Percentiles rank a stretch among this genome's conserved stretches.
phyloP scores from a whole-genome alignment of 306 rosid genomes.

The Trichosanthes cucumerina region DNA sequence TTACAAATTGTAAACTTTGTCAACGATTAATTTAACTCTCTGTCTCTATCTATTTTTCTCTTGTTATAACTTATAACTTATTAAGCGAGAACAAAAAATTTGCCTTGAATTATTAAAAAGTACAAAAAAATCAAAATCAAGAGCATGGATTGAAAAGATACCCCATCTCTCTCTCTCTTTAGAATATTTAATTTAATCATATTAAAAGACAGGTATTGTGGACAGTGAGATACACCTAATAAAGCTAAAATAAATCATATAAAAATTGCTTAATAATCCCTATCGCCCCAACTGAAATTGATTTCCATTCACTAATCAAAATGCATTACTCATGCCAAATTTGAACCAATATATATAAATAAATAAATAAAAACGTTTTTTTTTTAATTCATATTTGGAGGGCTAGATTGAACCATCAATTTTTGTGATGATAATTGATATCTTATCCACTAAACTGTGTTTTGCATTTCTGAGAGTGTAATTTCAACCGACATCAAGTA shows the following conservation, averaged over 20 bases:
- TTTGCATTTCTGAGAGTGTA: too few relatives aligned
- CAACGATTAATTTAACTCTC: not conserved
- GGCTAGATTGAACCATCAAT: too few relatives aligned
- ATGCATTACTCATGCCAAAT: not conserved
- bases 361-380: too few relatives aligned
- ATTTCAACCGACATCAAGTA: too few relatives aligned
- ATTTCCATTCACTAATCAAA: not conserved
- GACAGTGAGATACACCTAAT: conserved; percentile 10
- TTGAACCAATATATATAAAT: too few relatives aligned
- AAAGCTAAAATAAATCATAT: not conserved
- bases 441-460: too few relatives aligned
- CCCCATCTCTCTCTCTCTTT: not conserved
- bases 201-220: not conserved
- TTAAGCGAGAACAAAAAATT: not conserved
- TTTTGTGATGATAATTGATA: too few relatives aligned
- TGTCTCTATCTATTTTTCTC: not conserved
- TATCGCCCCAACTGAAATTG: not conserved
- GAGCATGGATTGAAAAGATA: not conserved
- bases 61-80: not conserved
- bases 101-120: not conserved
- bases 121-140: not conserved
- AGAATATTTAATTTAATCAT: not conserved
- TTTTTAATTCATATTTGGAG: too few relatives aligned
- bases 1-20: not conserved
- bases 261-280: not conserved